Evolutionary conservation across 2,329 filamentous ascomycete species (phyloP).

Genomic region (Calonectria pseudoreteaudii): DNA sequence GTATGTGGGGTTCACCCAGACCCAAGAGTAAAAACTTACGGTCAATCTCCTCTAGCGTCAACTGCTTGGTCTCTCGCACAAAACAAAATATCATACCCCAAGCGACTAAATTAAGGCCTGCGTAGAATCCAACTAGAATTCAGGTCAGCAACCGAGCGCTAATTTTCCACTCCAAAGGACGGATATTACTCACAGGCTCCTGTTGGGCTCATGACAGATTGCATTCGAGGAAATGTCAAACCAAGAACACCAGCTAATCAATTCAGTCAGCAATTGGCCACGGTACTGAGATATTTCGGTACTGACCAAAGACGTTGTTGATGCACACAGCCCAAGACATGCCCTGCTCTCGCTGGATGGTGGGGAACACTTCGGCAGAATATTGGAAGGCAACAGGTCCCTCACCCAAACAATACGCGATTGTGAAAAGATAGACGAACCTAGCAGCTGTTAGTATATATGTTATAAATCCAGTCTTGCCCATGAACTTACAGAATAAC

Average conservation of each 20-base stretch:
- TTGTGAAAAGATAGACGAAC: conserved; percentile 52
- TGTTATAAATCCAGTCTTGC: accelerated
- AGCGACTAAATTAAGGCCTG: conserved; percentile 57
- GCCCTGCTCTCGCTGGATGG: conserved; percentile 52
- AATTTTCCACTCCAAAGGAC: accelerated
- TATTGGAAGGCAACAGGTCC: conserved; percentile 53
- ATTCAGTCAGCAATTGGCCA: conserved; percentile 17
- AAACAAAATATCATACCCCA: conserved; percentile 60
- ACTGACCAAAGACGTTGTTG: conserved; percentile 47
- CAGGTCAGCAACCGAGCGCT: conserved; percentile 24
- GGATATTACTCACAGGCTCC: conserved; percentile 43
- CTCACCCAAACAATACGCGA: conserved; percentile 51
- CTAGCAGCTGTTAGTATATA: conserved; percentile 25
- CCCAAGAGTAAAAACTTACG: conserved; percentile 1
- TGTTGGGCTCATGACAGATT: conserved; percentile 46
- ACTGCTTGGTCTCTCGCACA: conserved; percentile 60
- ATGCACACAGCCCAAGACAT: conserved; percentile 54
- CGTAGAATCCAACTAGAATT: conserved; percentile 53
- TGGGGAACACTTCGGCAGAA: conserved; percentile 53
- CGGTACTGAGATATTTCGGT: neutral
- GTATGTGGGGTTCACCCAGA: neutral
- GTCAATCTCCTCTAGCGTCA: conserved; percentile 55
- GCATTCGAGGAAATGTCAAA: conserved; percentile 49
- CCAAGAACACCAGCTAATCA: conserved; percentile 40
- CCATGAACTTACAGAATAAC: conserved; percentile 38